Conservation (phyloP, 352 stramenopile genomes). For the Phytophthora hybrid region DNA sequence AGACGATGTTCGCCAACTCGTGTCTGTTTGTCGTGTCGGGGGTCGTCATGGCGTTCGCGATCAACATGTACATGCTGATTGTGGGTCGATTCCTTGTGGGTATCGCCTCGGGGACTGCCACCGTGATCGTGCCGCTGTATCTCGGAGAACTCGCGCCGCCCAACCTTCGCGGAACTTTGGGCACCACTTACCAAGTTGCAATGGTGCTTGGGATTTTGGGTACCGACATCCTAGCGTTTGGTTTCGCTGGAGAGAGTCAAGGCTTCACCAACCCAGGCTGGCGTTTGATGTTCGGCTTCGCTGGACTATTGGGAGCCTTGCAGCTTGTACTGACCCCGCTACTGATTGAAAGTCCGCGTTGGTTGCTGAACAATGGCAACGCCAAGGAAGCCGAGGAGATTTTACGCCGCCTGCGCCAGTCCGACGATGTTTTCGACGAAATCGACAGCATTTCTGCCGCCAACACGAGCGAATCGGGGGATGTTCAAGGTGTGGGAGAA, state of each 20-base stretch:
- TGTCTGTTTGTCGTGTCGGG: constrained; percentile 65
- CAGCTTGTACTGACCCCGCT: constrained; percentile 61
- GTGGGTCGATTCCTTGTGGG: constrained; percentile 71
- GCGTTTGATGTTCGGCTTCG: constrained; percentile 76
- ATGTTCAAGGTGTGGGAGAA: constrained; percentile 54
- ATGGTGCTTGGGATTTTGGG: constrained; percentile 70
- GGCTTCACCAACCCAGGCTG: constrained; percentile 59
- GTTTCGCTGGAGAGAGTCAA: constrained; percentile 59
- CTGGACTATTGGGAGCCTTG: constrained; percentile 56
- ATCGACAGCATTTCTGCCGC: constrained; percentile 75
- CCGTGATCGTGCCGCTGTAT: constrained; percentile 76
- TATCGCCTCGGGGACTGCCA: constrained; percentile 69
- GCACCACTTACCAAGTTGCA: constrained; percentile 74
- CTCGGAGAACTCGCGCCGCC: constrained; percentile 72
- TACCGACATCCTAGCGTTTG: constrained; percentile 59
- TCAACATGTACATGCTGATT: constrained; percentile 80
- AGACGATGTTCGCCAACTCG: constrained; percentile 58
- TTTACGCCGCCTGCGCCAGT: constrained; percentile 56
- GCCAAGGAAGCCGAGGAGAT: constrained; percentile 62
- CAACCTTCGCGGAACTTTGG: constrained; percentile 69
- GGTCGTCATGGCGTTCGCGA: constrained; percentile 59
- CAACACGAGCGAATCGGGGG: constrained; percentile 64
- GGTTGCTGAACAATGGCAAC: constrained; percentile 68
- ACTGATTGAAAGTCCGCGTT: constrained; percentile 73
- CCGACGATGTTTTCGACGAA: constrained; percentile 70